Base-by-base conservation (phyloP, 768 basidiomycete species). In the Omphalotus guepiniiformis region DNA sequence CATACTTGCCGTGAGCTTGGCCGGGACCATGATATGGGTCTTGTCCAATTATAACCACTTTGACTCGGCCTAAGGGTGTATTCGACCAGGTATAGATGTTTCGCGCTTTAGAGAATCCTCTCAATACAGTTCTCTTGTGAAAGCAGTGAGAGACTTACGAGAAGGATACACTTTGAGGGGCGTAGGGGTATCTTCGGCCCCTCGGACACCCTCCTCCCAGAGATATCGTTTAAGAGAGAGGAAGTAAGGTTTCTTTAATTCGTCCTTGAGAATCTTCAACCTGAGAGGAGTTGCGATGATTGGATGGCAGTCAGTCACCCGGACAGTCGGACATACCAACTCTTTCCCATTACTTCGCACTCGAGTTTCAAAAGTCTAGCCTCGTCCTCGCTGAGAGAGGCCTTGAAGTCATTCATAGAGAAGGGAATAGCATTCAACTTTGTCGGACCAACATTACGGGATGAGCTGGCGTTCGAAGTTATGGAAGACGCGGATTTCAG, bases 1-100 rank as follows among this genome's bases (percentile, higher is more conserved):
- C 38, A 22, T 51, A 54, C 74, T 58, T 54, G 87, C 88, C 92
- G 58, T 94, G 91, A 38, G 92, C 92, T 71, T 93, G 91, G 39
- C 83, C 81, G 30, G 70, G 65, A 51, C 79, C 77, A 61, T 89
- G 88, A 63, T 93, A 93, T 22, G 91, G 91, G 70, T 93, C 92
- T 66, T 93, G 91, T 6, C 88, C 87, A 45, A 97, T 76, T 49
- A 96, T 91, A 40, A 96, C 91, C 22, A 93, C 87, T 60, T 82
- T 84, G 52, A 97, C 81, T 52, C 83, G 39, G 26, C 88, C 85
- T 13, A 96, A 69, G 3, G 91, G 90, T 23, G 91, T 93, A 47
- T 85, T 78, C 3, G 90, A 89, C 93, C 93, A 97, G 11, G 90
- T 75, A 62, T 96, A 96, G 47, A 96, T 88, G 58, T 95, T 80